phyloP scores from a whole-genome alignment of 352 stramenopile species.

The Globisporangium viniferum region DNA sequence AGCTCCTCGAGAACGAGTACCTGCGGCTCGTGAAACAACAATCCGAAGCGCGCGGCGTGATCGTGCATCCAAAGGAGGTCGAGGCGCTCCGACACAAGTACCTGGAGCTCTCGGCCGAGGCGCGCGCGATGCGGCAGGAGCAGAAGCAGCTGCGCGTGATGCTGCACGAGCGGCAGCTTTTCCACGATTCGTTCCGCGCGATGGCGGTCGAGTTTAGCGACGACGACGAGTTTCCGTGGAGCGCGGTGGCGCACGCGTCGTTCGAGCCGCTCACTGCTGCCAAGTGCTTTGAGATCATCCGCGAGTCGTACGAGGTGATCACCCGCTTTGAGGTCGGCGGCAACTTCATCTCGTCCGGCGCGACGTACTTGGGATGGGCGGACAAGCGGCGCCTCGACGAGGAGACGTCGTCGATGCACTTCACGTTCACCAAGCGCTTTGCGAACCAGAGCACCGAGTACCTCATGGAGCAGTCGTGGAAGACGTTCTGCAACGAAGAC shows the following conservation, averaged over 20 bases:
- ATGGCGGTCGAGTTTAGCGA: conserved; percentile 31
- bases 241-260: conserved; percentile 28
- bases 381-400: conserved; percentile 47
- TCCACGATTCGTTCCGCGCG: conserved; percentile 36
- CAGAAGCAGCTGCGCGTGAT: conserved; percentile 46
- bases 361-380: conserved; percentile 56
- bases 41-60: conserved; percentile 21
- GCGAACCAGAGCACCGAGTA: conserved; percentile 25
- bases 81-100: conserved; percentile 28
- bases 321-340: conserved; percentile 38
- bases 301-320: conserved; percentile 54
- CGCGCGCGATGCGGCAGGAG: conserved; percentile 40
- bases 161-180: conserved; percentile 54
- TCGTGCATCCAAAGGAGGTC: conserved; percentile 30
- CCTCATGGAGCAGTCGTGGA: conserved; percentile 50
- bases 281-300: conserved; percentile 49
- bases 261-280: conserved; percentile 27
- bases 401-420: conserved; percentile 45
- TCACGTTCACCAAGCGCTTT: conserved; percentile 59
- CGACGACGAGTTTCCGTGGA: conserved; percentile 18
- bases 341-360: conserved; percentile 46
- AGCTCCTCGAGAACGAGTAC: conserved; percentile 46
- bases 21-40: conserved; percentile 25
- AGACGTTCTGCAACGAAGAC: conserved; percentile 39
- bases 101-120: conserved; percentile 38